Conservation (phyloP, 2,329 filamentous ascomycete genomes). For the Paracorniculantispora psalliotae region DNA sequence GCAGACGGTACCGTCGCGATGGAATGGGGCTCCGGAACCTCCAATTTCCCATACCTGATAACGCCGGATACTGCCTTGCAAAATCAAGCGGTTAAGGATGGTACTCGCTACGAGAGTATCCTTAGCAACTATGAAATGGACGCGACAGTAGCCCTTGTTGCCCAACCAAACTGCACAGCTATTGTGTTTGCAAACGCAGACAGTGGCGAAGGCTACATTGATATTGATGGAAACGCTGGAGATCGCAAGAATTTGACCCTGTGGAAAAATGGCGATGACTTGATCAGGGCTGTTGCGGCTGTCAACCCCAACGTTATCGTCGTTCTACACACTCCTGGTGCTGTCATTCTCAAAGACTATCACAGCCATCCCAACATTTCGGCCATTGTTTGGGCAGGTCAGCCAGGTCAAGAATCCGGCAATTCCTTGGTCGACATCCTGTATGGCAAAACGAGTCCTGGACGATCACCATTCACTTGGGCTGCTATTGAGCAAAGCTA, state of each 20-base stretch:
- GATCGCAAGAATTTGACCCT: slow-evolving; percentile 91
- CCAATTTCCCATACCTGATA: slow-evolving; percentile 70
- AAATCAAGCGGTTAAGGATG: slow-evolving; percentile 55
- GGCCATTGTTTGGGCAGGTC: slow-evolving; percentile 75
- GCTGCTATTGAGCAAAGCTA: slow-evolving; percentile 64
- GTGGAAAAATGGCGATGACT: slow-evolving; percentile 74
- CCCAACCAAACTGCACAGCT: slow-evolving; percentile 60
- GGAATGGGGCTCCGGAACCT: slow-evolving; percentile 73
- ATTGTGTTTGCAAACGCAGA: slow-evolving; percentile 89
- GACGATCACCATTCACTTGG: slow-evolving; percentile 76
- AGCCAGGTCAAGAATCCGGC: slow-evolving; percentile 80
- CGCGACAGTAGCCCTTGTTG: slow-evolving; percentile 56
- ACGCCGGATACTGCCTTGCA: slow-evolving; percentile 69
- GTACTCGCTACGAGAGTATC: slow-evolving; percentile 59
- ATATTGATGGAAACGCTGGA: slow-evolving; percentile 74
- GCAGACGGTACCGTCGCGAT: slow-evolving; percentile 61
- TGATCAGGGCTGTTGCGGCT: slow-evolving; percentile 75
- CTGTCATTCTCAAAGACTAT: slow-evolving; percentile 72
- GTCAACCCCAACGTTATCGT: slow-evolving; percentile 86
- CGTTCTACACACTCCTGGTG: slow-evolving; percentile 79
- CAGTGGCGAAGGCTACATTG: slow-evolving; percentile 82
- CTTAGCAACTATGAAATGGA: slow-evolving; percentile 59
- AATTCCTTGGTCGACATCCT: slow-evolving; percentile 77
- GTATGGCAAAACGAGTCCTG: slow-evolving; percentile 76
- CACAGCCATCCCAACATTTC: slow-evolving; percentile 73